Conservation (phyloP, 176 grass and related monocot genomes). For the Elaeis guineensis region DNA sequence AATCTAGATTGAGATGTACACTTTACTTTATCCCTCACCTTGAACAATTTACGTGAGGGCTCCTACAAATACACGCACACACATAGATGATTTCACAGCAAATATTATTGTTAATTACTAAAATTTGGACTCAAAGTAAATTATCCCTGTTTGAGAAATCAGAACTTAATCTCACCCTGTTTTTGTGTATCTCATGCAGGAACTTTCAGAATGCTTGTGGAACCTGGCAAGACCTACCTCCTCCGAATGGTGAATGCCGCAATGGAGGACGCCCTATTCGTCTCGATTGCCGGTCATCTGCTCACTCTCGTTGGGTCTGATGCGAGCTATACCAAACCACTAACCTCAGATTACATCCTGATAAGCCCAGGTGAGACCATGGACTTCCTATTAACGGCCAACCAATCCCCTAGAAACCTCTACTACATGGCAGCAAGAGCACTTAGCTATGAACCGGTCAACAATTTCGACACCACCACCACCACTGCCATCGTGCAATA, state of each 20-base stretch:
- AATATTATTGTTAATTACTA: no score
- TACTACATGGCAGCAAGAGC: conserved; percentile 26
- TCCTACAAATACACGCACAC: no score
- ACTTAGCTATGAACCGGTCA: neutral
- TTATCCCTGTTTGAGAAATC: no score
- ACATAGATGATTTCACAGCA: no score
- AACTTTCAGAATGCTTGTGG: conserved; percentile 6
- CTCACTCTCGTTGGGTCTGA: conserved; percentile 6
- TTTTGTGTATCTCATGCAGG: neutral
- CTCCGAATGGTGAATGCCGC: conserved; percentile 13
- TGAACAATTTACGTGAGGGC: no score
- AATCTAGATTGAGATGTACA: no score
- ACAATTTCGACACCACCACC: neutral
- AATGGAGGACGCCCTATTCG: conserved; percentile 4
- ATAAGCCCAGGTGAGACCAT: conserved; percentile 4
- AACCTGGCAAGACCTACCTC: conserved; percentile 4
- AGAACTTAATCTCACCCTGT: no score
- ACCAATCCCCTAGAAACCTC: conserved; percentile 7
- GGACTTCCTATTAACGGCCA: conserved; percentile 3
- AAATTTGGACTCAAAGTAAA: no score
- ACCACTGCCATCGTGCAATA: conserved; percentile 28
- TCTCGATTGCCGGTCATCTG: neutral
- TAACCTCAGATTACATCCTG: neutral
- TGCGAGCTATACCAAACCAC: conserved; percentile 3
- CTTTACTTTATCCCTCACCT: no score